Evolutionary conservation across 208 protist species (phyloP).

Genomic region (Leishmania braziliensis): DNA sequence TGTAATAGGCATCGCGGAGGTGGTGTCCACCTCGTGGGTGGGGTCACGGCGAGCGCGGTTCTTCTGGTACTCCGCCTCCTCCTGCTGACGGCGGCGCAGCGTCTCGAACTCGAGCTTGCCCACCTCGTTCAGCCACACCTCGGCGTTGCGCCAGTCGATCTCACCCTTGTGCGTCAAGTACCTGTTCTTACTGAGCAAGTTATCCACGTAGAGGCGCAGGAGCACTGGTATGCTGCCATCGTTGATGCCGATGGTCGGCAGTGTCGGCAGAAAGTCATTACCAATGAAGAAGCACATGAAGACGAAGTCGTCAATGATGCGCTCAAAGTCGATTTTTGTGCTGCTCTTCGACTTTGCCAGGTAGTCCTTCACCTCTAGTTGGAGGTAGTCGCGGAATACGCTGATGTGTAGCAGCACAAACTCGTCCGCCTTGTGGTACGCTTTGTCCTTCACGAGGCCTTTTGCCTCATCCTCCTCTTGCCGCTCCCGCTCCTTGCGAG

Average conservation of each 20-base stretch:
- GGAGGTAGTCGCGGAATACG: conserved; percentile 96
- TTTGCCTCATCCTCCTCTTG: conserved; percentile 81
- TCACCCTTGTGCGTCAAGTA: conserved; percentile 79
- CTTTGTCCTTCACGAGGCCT: conserved; percentile 81
- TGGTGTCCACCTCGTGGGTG: conserved; percentile 59
- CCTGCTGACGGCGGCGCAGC: conserved; percentile 60
- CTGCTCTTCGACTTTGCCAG: conserved; percentile 18
- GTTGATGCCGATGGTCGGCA: conserved; percentile 95
- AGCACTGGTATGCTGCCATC: conserved; percentile 92
- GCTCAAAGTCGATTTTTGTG: conserved; percentile 85
- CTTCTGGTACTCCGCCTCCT: conserved; percentile 82
- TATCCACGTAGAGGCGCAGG: conserved; percentile 83
- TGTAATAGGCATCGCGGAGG: conserved; percentile 34
- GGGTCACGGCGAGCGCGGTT: conserved; percentile 59
- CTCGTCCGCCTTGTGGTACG: conserved; percentile 80
- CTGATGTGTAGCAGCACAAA: conserved; percentile 93
- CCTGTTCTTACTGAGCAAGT: conserved; percentile 64
- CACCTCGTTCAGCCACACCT: conserved; percentile 76
- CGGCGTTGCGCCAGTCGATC: conserved; percentile 75
- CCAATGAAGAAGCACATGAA: conserved; percentile 98
- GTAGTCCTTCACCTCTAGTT: conserved; percentile 80
- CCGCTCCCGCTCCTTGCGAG: conserved; percentile 72
- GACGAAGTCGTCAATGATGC: conserved; percentile 97
- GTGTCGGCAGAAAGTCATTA: conserved; percentile 98
- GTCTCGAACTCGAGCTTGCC: conserved; percentile 80